These are phyloP conservation scores for Apophysomyces trapeziformis DNA, from an alignment of 371 early-diverging fungal genomes.

Conservation along the genomic window DNA sequence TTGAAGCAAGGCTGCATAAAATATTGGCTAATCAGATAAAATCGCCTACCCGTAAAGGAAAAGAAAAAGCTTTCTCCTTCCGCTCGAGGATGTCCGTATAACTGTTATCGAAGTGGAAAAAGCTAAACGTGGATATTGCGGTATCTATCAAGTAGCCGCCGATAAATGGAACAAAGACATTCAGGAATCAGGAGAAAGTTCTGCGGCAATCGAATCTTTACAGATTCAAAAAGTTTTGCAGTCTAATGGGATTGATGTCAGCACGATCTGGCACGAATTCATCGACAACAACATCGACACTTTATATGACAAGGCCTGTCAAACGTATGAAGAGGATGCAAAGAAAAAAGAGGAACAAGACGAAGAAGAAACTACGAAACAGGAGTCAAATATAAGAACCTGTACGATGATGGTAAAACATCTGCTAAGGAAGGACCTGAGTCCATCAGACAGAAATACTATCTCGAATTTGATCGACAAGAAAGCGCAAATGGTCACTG, in stretches of 20 bases:
- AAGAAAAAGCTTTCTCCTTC: background rate
- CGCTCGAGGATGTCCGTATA: background rate
- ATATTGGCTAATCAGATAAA: background rate
- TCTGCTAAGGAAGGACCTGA: background rate
- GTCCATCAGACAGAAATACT: background rate
- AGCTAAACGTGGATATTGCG: constrained; percentile 1
- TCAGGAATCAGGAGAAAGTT: constrained; percentile 2
- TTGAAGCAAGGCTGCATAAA: background rate
- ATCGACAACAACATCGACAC: constrained; percentile 1
- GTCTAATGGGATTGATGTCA: background rate
- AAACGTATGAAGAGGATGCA: background rate
- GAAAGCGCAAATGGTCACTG: background rate
- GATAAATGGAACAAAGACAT: constrained; percentile 1
- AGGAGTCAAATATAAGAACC: constrained; percentile 5
- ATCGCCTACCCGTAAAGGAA: background rate
- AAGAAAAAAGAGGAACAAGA: background rate
- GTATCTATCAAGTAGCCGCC: background rate
- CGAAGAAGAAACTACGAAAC: background rate
- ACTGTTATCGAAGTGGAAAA: background rate
- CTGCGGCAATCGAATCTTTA: background rate
- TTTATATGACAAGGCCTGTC: background rate
- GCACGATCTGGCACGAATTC: background rate
- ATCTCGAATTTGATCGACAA: background rate
- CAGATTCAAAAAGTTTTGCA: constrained; percentile 1
- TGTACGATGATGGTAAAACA: constrained; percentile 5